These are phyloP conservation scores for Triglochin maritima DNA, from an alignment of 106 monocot genomes.

Conservation along the genomic window DNA sequence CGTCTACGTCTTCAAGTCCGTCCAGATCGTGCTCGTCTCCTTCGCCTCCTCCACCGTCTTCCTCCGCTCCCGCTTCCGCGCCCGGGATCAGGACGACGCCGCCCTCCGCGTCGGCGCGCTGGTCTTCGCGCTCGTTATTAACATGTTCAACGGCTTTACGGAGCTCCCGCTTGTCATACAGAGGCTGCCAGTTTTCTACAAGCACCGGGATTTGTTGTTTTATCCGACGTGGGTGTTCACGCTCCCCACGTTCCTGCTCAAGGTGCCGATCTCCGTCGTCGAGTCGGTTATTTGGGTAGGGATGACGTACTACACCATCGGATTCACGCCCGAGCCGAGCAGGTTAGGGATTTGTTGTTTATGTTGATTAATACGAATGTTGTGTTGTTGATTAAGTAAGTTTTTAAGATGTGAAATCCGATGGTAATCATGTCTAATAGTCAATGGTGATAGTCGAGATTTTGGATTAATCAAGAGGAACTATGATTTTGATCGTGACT, in stretches of 20 bases:
- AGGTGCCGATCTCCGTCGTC: conserved; percentile 21
- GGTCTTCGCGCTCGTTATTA: conserved; percentile 6
- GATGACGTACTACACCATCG: conserved; percentile 25
- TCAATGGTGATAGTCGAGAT: no score
- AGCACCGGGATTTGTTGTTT: conserved; percentile 36
- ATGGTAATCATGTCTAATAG: no score
- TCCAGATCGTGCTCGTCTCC: conserved; percentile 23
- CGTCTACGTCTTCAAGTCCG: conserved; percentile 63
- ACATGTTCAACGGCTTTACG: conserved; percentile 31
- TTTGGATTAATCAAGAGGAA: no score
- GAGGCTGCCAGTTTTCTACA: conserved; percentile 30
- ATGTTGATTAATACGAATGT: no score
- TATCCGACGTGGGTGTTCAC: conserved; percentile 31
- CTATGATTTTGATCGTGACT: no score
- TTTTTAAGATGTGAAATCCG: no score
- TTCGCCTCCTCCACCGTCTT: conserved; percentile 31
- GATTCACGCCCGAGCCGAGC: conserved; percentile 22
- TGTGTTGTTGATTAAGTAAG: no score
- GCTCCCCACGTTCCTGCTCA: conserved; percentile 22
- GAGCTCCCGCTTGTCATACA: conserved; percentile 16
- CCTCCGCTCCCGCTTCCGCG: conserved; percentile 16
- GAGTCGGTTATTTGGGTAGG: conserved; percentile 17
- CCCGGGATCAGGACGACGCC: conserved; percentile 3
- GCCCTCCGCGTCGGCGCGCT: conserved; percentile 16
- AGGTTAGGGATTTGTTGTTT: conserved; percentile 18